Evolutionary conservation across 1,139 yeast genomes (phyloP), one percentile per base, ranked within the genome.

Genomic region (Kluyveromyces sp.): DNA sequence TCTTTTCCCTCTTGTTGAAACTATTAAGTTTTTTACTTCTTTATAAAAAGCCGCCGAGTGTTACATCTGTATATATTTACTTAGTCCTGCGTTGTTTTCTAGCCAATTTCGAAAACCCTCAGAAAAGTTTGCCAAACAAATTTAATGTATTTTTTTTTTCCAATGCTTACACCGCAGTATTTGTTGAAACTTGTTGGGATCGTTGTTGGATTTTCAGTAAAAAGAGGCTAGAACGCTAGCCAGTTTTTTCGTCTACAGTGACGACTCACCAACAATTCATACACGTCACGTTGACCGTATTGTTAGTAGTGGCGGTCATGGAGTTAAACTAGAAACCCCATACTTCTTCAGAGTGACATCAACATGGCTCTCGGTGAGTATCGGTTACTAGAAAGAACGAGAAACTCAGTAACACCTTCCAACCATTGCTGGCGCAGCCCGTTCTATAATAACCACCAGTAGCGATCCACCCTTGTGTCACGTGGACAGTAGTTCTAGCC

Each of bases 41-140:
- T 30, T 39, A 39, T 39, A 39, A 39, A 39, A 39, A 39, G 41
- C 41, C 41, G 41, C 41, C 41, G 41, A 39, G 41, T 39, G 27
- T 30, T 8, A 30, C 32, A 7, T 30, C 32, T 7, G 32, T 30
- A 7, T 30, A 30, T 8, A 7, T 30, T 30, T 8, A 7, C 32
- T 30, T 30, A 30, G 32, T 7, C 15, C 8, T 10, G 8, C 7
- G 4, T 6, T 33, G 8, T 33, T 33, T 33, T 33, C 15, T 10
- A 4, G 21, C 21, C 21, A 15, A 15, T 15, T 15, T 15, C 21
- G 21, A 15, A 15, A 15, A 15, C 21, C 21, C 21, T 15, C 21
- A 10, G 15, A 33, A 33, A 33, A 33, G 34, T 33, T 33, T 33
- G 15, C 21, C 21, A 15, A 15, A 15, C 21, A 15, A 15, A 15